phyloP scores from a whole-genome alignment of 148 eudicot species.

The Rhododendron molle region DNA sequence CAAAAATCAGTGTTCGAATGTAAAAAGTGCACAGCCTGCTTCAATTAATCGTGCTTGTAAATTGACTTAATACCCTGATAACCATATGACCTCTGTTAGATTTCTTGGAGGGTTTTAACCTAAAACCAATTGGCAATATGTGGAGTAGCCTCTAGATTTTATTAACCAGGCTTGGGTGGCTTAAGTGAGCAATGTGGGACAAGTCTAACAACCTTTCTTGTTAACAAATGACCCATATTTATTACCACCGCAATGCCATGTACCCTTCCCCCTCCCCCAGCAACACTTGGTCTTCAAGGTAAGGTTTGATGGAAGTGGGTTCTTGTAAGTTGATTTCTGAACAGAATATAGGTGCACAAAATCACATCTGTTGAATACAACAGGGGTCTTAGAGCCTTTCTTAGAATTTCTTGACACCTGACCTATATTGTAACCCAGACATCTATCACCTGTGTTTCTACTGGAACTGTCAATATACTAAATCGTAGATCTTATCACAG shows the following conservation, averaged over 20 bases:
- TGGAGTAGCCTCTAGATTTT: too few relatives aligned
- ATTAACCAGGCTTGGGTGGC: too few relatives aligned
- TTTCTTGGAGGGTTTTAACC: too few relatives aligned
- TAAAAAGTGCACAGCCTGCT: not conserved
- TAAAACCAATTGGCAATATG: too few relatives aligned
- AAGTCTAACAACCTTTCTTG: too few relatives aligned
- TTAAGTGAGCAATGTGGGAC: too few relatives aligned
- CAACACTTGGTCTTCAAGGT: too few relatives aligned
- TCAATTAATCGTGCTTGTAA: too few relatives aligned
- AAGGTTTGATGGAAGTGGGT: not conserved
- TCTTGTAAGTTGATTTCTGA: not conserved
- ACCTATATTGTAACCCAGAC: not conserved
- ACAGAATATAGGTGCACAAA: not conserved
- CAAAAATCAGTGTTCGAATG: too few relatives aligned
- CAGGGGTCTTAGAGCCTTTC: not conserved
- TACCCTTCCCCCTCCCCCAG: too few relatives aligned
- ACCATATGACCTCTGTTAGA: not conserved
- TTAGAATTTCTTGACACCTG: not conserved
- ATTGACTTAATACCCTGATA: not conserved
- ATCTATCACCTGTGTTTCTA: not conserved
- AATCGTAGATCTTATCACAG: not conserved
- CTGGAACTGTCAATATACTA: not conserved
- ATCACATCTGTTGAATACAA: not conserved
- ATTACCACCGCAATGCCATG: not conserved
- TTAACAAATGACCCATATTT: not conserved